Evolutionary conservation across 805 yeast genomes (phyloP).

Genomic region (Dipodascus albidus): DNA sequence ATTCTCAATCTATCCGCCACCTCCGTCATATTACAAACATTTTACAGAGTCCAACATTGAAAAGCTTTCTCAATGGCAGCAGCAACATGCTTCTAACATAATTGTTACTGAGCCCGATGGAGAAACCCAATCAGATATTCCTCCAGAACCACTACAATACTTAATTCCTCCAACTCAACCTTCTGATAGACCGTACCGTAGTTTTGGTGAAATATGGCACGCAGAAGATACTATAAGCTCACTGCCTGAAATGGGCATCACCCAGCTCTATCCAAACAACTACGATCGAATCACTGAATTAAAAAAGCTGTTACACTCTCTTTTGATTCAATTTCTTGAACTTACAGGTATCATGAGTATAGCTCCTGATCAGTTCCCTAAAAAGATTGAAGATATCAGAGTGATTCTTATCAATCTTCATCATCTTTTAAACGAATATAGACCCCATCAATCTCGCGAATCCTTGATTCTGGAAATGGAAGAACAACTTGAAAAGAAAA

Average conservation of each 20-base stretch:
- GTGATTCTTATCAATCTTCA: conserved; percentile 79
- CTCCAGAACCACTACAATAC: conserved; percentile 10
- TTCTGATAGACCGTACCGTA: conserved; percentile 48
- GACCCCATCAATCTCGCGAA: conserved; percentile 94
- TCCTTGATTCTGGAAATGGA: conserved; percentile 64
- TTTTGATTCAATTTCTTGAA: conserved; percentile 70
- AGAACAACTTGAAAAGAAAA: conserved; percentile 41
- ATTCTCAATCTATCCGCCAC: conserved; percentile 85
- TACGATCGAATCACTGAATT: conserved; percentile 36
- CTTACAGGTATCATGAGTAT: conserved; percentile 65
- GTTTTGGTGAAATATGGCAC: conserved; percentile 89
- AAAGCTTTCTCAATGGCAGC: conserved; percentile 24
- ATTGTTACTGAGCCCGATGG: conserved; percentile 5
- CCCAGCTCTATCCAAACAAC: conserved; percentile 46
- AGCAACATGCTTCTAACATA: background rate
- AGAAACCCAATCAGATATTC: conserved; percentile 2
- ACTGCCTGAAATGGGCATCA: conserved; percentile 63
- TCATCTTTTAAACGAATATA: conserved; percentile 79
- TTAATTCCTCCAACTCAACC: conserved; percentile 27
- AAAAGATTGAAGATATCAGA: conserved; percentile 68
- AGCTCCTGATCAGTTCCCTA: conserved; percentile 52
- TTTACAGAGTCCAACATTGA: conserved; percentile 62
- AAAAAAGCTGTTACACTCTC: conserved; percentile 66
- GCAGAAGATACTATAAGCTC: conserved; percentile 62
- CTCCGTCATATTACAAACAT: conserved; percentile 70